A percentile compares a stretch with the other conserved stretches of the same genome.
phyloP scores from a whole-genome alignment of 2,329 filamentous ascomycete species.

The Fusarium mundagurra region DNA sequence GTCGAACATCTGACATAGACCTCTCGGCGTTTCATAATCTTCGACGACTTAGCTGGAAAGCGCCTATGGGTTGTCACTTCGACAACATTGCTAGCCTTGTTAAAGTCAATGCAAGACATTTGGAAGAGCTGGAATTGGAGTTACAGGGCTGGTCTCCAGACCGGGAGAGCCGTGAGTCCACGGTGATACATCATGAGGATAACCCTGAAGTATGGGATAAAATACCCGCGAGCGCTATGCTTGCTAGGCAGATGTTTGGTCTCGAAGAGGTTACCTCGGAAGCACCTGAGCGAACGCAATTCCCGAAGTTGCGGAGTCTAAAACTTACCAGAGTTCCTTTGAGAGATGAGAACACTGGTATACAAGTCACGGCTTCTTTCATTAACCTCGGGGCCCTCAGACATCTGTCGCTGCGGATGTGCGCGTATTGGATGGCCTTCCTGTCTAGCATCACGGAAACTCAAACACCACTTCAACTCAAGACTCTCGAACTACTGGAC shows the following conservation, averaged over 20 bases:
- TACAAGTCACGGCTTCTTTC: not conserved
- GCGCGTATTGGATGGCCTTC: not conserved
- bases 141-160: not conserved
- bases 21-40: not conserved
- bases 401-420: not conserved
- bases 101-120: fast-evolving
- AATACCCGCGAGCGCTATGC: not conserved
- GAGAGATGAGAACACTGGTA: not conserved
- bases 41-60: not conserved
- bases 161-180: not conserved
- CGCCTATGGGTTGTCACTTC: not conserved
- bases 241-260: not conserved
- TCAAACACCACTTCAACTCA: not conserved
- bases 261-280: fast-evolving
- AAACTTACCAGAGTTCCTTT: not conserved
- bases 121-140: not conserved
- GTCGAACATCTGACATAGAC: not conserved
- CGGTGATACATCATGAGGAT: fast-evolving
- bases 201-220: not conserved
- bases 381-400: fast-evolving
- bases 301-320: not conserved
- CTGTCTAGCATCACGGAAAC: not conserved
- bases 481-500: not conserved
- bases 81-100: not conserved
- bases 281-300: fast-evolving